Base-by-base conservation (phyloP, 305 asterid species). In the Ajuga reptans region DNA sequence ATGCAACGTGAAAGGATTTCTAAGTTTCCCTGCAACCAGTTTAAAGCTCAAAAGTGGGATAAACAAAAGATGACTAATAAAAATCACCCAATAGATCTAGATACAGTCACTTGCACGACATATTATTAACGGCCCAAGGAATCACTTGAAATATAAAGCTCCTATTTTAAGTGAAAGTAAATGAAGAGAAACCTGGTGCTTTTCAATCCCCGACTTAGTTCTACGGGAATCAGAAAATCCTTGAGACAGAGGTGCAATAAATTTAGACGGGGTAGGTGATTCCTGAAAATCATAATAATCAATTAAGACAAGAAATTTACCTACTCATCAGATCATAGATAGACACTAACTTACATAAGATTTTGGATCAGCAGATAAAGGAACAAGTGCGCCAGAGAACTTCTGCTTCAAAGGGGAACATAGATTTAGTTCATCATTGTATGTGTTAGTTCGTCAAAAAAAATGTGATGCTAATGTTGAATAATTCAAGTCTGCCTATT, bases 241-340 rank as follows among this genome's bases (percentile, higher is more conserved):
- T 73, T 84, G 95, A 15, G 92, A 73, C 12, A 80, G 70, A 17
- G 93, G 92, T 39, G 82, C 79, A 51, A 93, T 78, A 41, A 71
- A 73, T 87, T 93, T 93, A 76, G 97, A 84, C 33, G 99, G 97
- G 61, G 97, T 89, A 46, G 99, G 97, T 55, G 99, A 84, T 77
- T 93, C 99, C 99, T 93, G 84, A 41, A 80, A 58, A 74, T 67
- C 43, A 77, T 17, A 71, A 72, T 18, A 76, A 54, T 77, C 21
- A 64, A 71, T 58, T 72, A 78, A 17, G 73, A 41, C 71, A 37
- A 58, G 51, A 66, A 57, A 64, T 27, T 39, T 66, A 68, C 66
- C 29, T 65, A 37, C 51, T 67, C 36, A 73, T 64, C 7, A 47
- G 49, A 74, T 39, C 47, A 43, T 67, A 64, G 47, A 52, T 52